These are phyloP conservation scores for Eucalyptus curtisii DNA, from an alignment of 345 rosid species.

Conservation along the genomic window DNA sequence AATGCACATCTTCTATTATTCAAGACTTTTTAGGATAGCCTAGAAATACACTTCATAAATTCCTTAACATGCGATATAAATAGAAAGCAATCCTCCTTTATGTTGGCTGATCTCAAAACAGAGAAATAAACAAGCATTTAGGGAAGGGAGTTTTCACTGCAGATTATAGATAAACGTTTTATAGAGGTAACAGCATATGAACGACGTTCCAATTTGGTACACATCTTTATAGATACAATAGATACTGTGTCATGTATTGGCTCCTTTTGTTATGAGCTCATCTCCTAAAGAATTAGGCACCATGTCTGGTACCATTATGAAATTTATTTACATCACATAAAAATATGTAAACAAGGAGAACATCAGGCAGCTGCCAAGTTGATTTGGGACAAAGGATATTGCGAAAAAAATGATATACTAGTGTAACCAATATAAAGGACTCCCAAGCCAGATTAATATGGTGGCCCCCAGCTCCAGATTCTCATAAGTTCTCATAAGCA, in stretches of 20 bases:
- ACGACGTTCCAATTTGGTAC: neutral
- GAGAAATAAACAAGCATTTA: neutral
- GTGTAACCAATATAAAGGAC: neutral
- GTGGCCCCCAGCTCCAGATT: neutral
- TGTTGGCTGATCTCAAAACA: neutral
- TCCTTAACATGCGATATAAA: neutral
- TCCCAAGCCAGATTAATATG: neutral
- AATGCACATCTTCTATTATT: neutral
- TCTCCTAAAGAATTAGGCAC: neutral
- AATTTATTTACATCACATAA: neutral
- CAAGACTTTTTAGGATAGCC: neutral
- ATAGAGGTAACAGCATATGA: neutral
- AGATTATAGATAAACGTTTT: neutral
- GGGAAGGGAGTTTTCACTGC: neutral
- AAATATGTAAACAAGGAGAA: neutral
- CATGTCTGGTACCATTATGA: neutral
- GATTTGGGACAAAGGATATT: neutral
- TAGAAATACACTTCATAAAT: neutral
- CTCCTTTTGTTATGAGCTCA: neutral
- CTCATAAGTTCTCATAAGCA: neutral
- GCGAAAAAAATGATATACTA: neutral
- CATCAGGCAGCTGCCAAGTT: neutral
- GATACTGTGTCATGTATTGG: neutral
- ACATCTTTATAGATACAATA: neutral
- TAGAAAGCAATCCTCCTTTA: neutral